Evolutionary conservation across 345 rosid species (phyloP), one percentile per base, ranked within the genome.

Genomic region (Arabidopsis suecica): DNA sequence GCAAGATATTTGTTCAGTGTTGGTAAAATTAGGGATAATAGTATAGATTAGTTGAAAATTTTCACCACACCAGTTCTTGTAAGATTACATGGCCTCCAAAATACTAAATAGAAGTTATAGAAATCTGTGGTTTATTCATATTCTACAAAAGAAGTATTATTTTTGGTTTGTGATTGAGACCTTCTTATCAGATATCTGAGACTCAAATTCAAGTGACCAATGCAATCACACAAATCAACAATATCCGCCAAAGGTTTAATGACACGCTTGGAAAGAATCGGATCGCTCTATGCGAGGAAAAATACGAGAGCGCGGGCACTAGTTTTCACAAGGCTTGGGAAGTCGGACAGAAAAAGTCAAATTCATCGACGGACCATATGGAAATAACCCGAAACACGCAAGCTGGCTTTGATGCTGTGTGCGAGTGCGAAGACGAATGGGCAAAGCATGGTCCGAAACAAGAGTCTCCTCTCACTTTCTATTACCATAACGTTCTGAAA

Each of bases 311-410:
- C 7, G 68, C 40, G 6, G 18, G 4, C 3, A 6, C 16, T 8
- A 63, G 37, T 44, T 44, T 42, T 18, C 68, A 63, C 1, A 23
- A 23, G 34, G 68, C 38, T 63, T 44, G 53, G 53, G 37, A 40
- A 42, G 6, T 12, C 9, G 36, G 53, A 8, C 37, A 40, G 13
- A 41, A 23, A 25, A 63, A 25, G 20, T n/a, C 50, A n/a, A 45
- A 45, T 8, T 16, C 22, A 5, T 11, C 25, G 4, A 0, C 13
- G 68, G 48, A 41, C 11, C 18, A 34, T 42, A 14, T 25, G 11
- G 61, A 32, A 7, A 32, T 56, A 38, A 32, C 5, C 12, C 8
- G 8, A 7, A 20, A 14, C 10, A 56, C 18, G 13, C 12, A 42
- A 42, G 13, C 54, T 44, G 25, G 38, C 2, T 32, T 7, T 56